Evolutionary conservation across 2,329 filamentous ascomycete species (phyloP).

Genomic region (Fusarium sp.): DNA sequence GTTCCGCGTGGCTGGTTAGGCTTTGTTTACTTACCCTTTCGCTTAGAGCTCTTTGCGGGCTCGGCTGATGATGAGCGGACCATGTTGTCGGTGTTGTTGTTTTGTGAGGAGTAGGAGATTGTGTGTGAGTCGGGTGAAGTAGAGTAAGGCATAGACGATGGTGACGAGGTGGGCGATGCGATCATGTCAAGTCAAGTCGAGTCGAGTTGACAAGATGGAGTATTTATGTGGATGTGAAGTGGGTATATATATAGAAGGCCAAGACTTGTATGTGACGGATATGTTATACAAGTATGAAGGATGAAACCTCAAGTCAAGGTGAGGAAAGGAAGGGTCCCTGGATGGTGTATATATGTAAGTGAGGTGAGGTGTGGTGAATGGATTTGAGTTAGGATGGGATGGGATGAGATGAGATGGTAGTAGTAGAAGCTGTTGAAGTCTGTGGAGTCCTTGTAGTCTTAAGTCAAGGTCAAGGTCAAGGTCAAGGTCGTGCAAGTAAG

Average conservation of each 20-base stretch:
- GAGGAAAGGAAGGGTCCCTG: constrained; percentile 2
- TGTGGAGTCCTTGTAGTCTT: constrained; percentile 39
- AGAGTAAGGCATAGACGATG: constrained; percentile 24
- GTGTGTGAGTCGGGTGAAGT: constrained; percentile 14
- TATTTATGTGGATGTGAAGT: constrained; percentile 11
- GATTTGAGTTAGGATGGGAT: constrained; percentile 27
- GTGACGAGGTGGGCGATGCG: constrained; percentile 13
- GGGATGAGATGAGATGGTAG: constrained; percentile 32
- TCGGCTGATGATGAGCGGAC: constrained; percentile 56
- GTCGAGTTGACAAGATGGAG: background rate
- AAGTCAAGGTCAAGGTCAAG: constrained; percentile 22
- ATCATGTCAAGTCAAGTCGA: constrained; percentile 28
- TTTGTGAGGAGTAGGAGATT: background rate
- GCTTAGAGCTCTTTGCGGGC: constrained; percentile 55
- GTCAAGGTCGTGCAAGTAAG: constrained; percentile 36
- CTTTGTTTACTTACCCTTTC: constrained; percentile 53
- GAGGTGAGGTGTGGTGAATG: constrained; percentile 25
- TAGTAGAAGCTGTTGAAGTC: constrained; percentile 21
- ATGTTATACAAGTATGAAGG: constrained; percentile 19
- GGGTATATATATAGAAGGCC: constrained; percentile 21
- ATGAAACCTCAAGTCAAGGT: background rate
- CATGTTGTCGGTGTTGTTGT: constrained; percentile 45
- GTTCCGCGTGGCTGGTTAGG: background rate
- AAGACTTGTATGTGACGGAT: constrained; percentile 19
- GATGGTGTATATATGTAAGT: constrained; percentile 37